phyloP scores from a whole-genome alignment of 345 rosid genomes.

The Acer campestre region DNA sequence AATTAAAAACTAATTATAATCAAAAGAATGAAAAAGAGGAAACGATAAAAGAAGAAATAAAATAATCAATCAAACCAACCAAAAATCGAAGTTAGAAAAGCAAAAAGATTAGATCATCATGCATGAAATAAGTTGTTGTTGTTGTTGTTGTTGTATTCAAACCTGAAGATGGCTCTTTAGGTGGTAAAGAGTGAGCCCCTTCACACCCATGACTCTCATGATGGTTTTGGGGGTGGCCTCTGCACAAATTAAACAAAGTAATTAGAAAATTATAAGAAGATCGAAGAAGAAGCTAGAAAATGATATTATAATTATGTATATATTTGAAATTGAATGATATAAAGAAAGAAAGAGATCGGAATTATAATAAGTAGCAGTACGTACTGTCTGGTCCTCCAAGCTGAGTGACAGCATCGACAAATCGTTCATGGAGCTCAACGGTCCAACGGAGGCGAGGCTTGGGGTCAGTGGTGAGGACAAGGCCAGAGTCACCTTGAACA shows the following conservation, averaged over 20 bases:
- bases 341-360: not conserved
- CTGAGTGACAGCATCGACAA: slow-evolving; percentile 97
- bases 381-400: slow-evolving; percentile 99
- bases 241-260: slow-evolving; percentile 25
- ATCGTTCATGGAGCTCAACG: slow-evolving; percentile 98
- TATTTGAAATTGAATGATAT: not conserved
- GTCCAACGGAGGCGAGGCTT: slow-evolving; percentile 99
- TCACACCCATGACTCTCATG: slow-evolving; percentile 99
- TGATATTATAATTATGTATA: not conserved
- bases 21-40: slow-evolving; percentile 19
- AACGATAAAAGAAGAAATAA: slow-evolving; percentile 6
- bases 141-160: slow-evolving; percentile 32
- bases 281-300: not conserved
- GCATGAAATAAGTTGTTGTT: slow-evolving; percentile 11
- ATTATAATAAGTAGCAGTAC: not conserved
- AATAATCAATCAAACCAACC: slow-evolving; percentile 27
- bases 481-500: slow-evolving; percentile 98
- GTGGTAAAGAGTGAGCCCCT: slow-evolving; percentile 99
- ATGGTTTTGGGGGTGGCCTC: slow-evolving; percentile 99
- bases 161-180: slow-evolving; percentile 99
- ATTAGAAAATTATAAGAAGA: no score
- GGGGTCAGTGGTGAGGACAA: slow-evolving; percentile 99
- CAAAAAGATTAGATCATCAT: slow-evolving; percentile 3
- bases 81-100: slow-evolving; percentile 29
- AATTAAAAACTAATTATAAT: slow-evolving; percentile 18